Base-by-base conservation (phyloP, 129 eudicot species). In the Chrysanthemum seticuspe region DNA sequence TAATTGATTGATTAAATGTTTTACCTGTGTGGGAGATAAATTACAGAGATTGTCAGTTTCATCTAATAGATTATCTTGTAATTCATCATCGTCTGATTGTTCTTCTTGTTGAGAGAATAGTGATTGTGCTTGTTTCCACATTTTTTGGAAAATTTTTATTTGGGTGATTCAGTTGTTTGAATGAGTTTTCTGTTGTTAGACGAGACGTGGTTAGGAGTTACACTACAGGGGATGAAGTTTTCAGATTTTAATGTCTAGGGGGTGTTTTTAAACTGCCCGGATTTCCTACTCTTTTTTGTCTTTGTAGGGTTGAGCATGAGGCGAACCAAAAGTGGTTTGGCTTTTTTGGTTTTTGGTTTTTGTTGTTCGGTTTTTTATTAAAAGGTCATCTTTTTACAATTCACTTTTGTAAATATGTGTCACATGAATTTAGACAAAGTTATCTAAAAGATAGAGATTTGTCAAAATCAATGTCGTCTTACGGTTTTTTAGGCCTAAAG, bases 1-100 rank as follows among this genome's bases (percentile, higher is more conserved):
- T 15, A 15, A 29, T 19, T 48, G 56, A 56, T 49, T 19, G 55
- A 16, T 21, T 13, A 2, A 59, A 59, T 15, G 16, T 13, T 54
- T 29, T 64, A 89, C 97, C 96, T 92, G 95, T 27, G 76, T 64
- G 68, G 87, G 81, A 56, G 98, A 85, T 75, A 92, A 83, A 71
- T 87, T 69, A 75, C 96, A 87, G 76, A 87, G 84, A 81, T 29
- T 79, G 56, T 84, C 85, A 9, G 83, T 10, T 15, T 76, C 94
- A 11, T 89, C 86, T 63, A 92, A 78, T 36, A 89, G 74, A 19
- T 79, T 56, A 10, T 86, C 82, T 50, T 77, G 82, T 18, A 76
- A 71, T 4, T 80, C 83, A 16, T 87, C 93, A 34, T 77, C 84
- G 0, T 81, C 95, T 31, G 70, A 50, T 16, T 7, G 25, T 65